A percentile compares a stretch with the other conserved stretches of the same genome.
Evolutionary conservation across 2,329 filamentous ascomycete species (phyloP).

Genomic region (Neofusicoccum ribis): DNA sequence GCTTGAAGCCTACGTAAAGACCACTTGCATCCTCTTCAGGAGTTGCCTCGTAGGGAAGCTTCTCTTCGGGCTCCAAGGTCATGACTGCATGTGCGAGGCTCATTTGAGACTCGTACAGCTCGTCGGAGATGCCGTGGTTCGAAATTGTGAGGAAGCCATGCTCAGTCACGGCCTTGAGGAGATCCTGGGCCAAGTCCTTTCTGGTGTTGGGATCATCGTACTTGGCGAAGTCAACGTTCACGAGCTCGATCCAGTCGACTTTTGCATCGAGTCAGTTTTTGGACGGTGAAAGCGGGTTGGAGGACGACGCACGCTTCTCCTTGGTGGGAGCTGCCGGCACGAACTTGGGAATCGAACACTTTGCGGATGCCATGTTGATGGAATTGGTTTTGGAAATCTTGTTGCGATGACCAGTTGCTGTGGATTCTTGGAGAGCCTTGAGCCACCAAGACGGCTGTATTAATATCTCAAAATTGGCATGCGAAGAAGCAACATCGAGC

Average conservation of each 20-base stretch:
- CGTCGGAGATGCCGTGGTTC: background rate
- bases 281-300: background rate
- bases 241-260: constrained; percentile 6
- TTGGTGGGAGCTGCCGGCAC: background rate
- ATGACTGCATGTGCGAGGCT: background rate
- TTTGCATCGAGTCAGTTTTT: background rate
- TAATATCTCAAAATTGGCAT: too few relatives aligned
- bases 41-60: background rate
- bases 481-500: too few relatives aligned
- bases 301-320: background rate
- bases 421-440: background rate
- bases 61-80: background rate
- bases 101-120: background rate
- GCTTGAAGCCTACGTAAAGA: constrained; percentile 1
- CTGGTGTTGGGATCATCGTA: background rate
- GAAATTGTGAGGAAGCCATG: constrained; percentile 7
- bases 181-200: background rate
- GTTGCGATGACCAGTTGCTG: background rate
- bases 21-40: constrained; percentile 4
- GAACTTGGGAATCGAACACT: background rate
- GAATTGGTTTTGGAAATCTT: background rate
- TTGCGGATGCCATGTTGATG: background rate
- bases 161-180: background rate
- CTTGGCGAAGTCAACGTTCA: constrained; percentile 7
- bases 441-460: too few relatives aligned